A percentile compares a stretch with the other conserved stretches of the same genome.
Evolutionary conservation across 108 stramenopile genomes (phyloP).

Genomic region (Thalassiosira profunda): DNA sequence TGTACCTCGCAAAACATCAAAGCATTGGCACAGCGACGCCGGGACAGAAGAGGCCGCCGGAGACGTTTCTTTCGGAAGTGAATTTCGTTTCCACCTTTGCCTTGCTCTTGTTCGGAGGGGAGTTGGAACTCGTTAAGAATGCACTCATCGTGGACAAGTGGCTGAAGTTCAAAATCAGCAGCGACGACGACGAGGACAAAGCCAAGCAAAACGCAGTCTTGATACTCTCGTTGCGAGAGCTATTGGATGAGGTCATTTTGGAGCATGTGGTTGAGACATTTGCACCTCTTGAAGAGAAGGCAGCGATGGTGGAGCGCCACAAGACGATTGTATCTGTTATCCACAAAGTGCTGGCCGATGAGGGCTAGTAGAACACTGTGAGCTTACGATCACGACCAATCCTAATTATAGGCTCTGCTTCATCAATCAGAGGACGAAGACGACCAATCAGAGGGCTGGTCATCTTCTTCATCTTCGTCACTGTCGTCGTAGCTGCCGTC

Average conservation of each 20-base stretch:
- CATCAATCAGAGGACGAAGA: too few relatives aligned
- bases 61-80: constrained; percentile 62
- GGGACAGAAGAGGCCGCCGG: constrained; percentile 13
- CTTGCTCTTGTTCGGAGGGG: constrained; percentile 77
- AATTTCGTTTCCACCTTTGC: constrained; percentile 72
- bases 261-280: constrained; percentile 58
- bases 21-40: constrained; percentile 30
- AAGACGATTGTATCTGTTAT: constrained; percentile 19
- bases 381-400: too few relatives aligned
- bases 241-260: constrained; percentile 71
- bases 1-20: constrained; percentile 63
- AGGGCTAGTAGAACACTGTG: too few relatives aligned
- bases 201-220: constrained; percentile 76
- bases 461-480: too few relatives aligned
- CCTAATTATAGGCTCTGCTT: too few relatives aligned
- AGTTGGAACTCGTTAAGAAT: constrained; percentile 57
- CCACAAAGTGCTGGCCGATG: constrained; percentile 21
- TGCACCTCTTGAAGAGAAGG: constrained; percentile 48
- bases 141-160: constrained; percentile 72
- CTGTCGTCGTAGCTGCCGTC: too few relatives aligned
- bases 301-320: constrained; percentile 45
- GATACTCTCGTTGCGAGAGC: constrained; percentile 58
- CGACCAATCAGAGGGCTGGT: too few relatives aligned
- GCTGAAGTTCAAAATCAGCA: constrained; percentile 65
- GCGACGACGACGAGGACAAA: constrained; percentile 29